phyloP scores from a whole-genome alignment of 345 rosid genomes.

The Psidium guajava region DNA sequence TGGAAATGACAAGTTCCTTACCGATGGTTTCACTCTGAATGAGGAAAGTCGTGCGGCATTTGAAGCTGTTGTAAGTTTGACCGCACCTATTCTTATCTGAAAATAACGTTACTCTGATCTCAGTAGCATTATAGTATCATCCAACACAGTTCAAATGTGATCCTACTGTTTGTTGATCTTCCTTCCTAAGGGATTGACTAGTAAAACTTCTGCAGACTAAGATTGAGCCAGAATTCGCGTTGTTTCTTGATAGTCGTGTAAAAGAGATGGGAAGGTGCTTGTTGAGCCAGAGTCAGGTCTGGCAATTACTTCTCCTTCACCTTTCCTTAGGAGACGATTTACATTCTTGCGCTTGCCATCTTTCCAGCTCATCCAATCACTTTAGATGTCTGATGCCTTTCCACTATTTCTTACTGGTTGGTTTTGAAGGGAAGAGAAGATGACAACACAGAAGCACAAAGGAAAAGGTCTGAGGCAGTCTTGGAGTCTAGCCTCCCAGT shows the following conservation, averaged over 20 bases:
- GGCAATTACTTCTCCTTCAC: background rate
- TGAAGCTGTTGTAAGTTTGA: too few species aligned
- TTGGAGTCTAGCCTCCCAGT: slow-evolving; percentile 51
- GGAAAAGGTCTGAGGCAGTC: slow-evolving; percentile 49
- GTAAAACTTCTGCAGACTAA: slow-evolving; percentile 23
- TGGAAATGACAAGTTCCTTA: too few species aligned
- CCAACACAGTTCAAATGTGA: background rate
- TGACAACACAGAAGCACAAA: slow-evolving; percentile 51
- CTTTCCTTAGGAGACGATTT: background rate
- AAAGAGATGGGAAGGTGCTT: slow-evolving; percentile 55
- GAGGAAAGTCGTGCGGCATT: too few species aligned
- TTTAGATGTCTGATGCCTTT: background rate
- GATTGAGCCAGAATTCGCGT: slow-evolving; percentile 44
- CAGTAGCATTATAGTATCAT: background rate
- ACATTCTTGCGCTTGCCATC: background rate
- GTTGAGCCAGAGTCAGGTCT: slow-evolving; percentile 63
- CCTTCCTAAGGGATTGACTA: background rate
- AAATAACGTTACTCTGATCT: background rate
- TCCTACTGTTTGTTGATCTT: background rate
- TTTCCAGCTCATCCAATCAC: background rate
- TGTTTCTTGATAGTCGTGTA: slow-evolving; percentile 46
- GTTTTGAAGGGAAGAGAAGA: slow-evolving; percentile 56
- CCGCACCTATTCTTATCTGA: background rate
- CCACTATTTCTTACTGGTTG: background rate
- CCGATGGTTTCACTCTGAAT: too few species aligned